Percentiles rank a stretch among this genome's conserved stretches.
phyloP scores from a whole-genome alignment of 192 early-diverging fungal species.

The Podila epicladia region DNA sequence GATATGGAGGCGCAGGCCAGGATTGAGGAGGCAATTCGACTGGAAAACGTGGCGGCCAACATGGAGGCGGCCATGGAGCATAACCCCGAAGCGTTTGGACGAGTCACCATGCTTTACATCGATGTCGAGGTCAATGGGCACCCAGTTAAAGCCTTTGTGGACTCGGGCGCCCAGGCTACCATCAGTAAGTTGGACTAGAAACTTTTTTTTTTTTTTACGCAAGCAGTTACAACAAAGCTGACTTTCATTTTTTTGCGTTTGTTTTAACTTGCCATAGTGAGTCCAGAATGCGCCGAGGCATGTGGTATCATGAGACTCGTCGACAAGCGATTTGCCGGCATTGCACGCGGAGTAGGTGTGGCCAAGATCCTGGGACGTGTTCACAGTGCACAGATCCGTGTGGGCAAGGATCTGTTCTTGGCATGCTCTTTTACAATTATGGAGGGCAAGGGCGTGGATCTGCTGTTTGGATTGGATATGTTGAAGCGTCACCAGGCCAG shows the following conservation, averaged over 20 bases:
- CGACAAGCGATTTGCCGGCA: constrained; percentile 88
- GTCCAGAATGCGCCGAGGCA: constrained; percentile 69
- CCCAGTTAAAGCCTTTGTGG: constrained; percentile 92
- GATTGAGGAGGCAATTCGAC: constrained; percentile 92
- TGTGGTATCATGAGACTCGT: constrained; percentile 92
- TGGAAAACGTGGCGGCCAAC: constrained; percentile 86
- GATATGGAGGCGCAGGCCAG: constrained; percentile 89
- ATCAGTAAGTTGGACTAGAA: constrained; percentile 68
- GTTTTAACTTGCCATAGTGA: constrained; percentile 53
- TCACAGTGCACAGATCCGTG: constrained; percentile 86
- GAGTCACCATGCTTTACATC: constrained; percentile 93
- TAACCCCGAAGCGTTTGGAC: constrained; percentile 94
- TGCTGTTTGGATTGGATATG: constrained; percentile 98
- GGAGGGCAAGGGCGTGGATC: constrained; percentile 89
- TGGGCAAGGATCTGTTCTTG: constrained; percentile 79
- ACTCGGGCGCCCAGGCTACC: constrained; percentile 96
- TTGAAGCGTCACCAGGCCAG: constrained; percentile 90
- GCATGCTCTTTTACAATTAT: constrained; percentile 94
- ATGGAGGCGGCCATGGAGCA: constrained; percentile 90
- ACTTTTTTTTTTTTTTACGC: neutral
- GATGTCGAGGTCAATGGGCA: constrained; percentile 89
- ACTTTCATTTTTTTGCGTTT: neutral
- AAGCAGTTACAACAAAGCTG: neutral
- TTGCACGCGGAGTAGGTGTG: constrained; percentile 93
- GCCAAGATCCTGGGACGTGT: constrained; percentile 98